Evolutionary conservation across 805 yeast genomes (phyloP), one percentile per base, ranked within the genome.

Genomic region (Candida bentonensis): DNA sequence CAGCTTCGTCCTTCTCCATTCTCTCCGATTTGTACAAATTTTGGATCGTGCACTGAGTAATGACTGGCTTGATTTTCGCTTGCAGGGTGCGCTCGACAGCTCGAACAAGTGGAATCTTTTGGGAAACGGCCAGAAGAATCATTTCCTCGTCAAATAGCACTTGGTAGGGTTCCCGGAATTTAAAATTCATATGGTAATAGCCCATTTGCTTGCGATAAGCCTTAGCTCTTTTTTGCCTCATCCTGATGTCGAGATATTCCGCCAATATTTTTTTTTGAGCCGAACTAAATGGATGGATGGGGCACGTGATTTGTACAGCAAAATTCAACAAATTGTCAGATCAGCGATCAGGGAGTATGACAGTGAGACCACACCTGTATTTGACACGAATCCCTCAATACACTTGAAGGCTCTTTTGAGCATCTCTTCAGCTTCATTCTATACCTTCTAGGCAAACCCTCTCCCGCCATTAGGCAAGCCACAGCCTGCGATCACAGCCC

Each of bases 181-280:
- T 83, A 73, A 89, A 92, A 4, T 94, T 73, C 59, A 86, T 83
- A 52, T 75, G 73, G 54, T 86, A 82, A 45, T 84, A 80, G 52
- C 80, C 76, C 83, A 92, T 82, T 61, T 85, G 95, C 69, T 89
- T 89, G 61, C 89, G 79, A 64, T 92, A 92, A 1, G 92, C 71
- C 63, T 89, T 89, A 44, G 96, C 95, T 64, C 98, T 74, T 64
- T 88, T 89, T 66, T 89, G 96, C 71, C 94, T 86, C 98, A 89
- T 89, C 26, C 47, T 61, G 42, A 7, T 9, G 27, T 7, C 27
- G 7, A 25, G 27, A 9, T 7, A 25, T 25, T 13, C 11, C 13
- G 7, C 13, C 27, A 9, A 13, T 9, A 9, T 25, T 7, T 25
- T 25, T 13, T 25, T 25, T 25, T 13, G 13, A 25, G 27, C 13